Conservation (phyloP, 495 filamentous ascomycete species). For the Aspergillus homomorphus region DNA sequence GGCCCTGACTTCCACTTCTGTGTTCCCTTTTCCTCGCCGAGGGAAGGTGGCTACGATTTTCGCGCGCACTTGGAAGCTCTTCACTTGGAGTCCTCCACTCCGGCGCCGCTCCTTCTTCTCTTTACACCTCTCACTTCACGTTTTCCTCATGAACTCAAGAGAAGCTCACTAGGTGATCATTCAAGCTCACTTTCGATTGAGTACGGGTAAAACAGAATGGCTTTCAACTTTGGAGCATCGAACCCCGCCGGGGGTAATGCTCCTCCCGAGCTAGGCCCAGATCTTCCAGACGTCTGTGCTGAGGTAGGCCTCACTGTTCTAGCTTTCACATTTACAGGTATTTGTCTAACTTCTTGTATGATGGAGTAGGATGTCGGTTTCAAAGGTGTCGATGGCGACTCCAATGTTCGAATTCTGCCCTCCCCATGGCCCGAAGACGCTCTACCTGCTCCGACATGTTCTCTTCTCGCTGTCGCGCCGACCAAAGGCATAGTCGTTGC, state of each 20-base stretch:
- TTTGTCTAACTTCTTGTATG: too few relatives aligned
- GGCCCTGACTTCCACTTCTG: conserved; percentile 1
- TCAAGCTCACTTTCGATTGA: conserved; percentile 40
- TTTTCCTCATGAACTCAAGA: conserved; percentile 40
- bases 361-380: conserved; percentile 71
- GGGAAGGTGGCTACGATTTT: conserved; percentile 38
- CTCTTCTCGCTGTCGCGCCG: conserved; percentile 82
- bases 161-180: conserved; percentile 35
- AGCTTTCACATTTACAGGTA: not conserved
- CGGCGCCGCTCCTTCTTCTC: conserved; percentile 42
- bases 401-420: conserved; percentile 75
- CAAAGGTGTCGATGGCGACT: conserved; percentile 71
- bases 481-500: conserved; percentile 81
- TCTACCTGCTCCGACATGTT: conserved; percentile 74
- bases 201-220: conserved; percentile 56
- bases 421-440: conserved; percentile 70
- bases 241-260: conserved; percentile 30
- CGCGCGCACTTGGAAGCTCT: conserved; percentile 38
- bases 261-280: conserved; percentile 37
- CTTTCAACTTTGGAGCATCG: conserved; percentile 56
- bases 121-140: conserved; percentile 28
- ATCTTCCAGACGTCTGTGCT: conserved; percentile 48
- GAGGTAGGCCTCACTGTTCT: conserved; percentile 35
- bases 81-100: conserved; percentile 42
- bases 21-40: conserved; percentile 15